phyloP scores from a whole-genome alignment of 2,329 filamentous ascomycete genomes.

The Aspergillus calidoustus region DNA sequence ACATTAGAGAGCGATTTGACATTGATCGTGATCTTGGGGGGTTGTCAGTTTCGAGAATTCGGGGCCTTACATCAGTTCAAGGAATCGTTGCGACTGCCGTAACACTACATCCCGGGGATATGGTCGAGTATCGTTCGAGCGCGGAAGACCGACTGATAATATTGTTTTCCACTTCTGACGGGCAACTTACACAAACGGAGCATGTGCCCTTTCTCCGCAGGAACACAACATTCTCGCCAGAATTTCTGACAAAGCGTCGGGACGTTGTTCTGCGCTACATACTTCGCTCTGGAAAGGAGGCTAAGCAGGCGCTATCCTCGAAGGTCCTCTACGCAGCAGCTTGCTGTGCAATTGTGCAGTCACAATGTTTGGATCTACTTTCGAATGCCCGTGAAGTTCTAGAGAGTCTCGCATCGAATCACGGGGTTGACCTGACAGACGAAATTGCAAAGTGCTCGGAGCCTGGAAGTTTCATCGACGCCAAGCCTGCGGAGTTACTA shows the following conservation, averaged over 20 bases:
- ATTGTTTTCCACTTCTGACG: constrained; percentile 35
- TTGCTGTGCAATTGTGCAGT: constrained; percentile 40
- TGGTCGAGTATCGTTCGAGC: constrained; percentile 59
- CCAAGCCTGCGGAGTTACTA: constrained; percentile 32
- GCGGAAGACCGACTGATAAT: constrained; percentile 51
- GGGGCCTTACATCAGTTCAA: constrained; percentile 58
- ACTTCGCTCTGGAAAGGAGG: constrained; percentile 26
- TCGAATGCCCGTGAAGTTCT: constrained; percentile 31
- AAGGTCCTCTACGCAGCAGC: constrained; percentile 43
- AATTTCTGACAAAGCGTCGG: constrained; percentile 24
- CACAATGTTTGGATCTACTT: constrained; percentile 29
- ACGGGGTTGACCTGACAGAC: constrained; percentile 35
- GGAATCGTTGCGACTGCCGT: constrained; percentile 55
- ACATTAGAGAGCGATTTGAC: constrained; percentile 51
- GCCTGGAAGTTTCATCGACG: constrained; percentile 22
- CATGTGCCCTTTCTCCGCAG: constrained; percentile 7
- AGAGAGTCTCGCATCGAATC: constrained; percentile 31
- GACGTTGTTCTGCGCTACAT: constrained; percentile 35
- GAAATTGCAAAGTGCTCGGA: constrained; percentile 37
- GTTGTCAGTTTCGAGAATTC: constrained; percentile 55
- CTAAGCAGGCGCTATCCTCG: constrained; percentile 28
- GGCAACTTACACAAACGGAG: constrained; percentile 17
- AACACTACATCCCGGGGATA: constrained; percentile 60
- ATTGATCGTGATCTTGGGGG: constrained; percentile 56
- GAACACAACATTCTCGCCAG: constrained; percentile 22